Evolutionary conservation across 129 eudicot genomes (phyloP), one percentile per base, ranked within the genome.

Genomic region (Deinandra increscens): DNA sequence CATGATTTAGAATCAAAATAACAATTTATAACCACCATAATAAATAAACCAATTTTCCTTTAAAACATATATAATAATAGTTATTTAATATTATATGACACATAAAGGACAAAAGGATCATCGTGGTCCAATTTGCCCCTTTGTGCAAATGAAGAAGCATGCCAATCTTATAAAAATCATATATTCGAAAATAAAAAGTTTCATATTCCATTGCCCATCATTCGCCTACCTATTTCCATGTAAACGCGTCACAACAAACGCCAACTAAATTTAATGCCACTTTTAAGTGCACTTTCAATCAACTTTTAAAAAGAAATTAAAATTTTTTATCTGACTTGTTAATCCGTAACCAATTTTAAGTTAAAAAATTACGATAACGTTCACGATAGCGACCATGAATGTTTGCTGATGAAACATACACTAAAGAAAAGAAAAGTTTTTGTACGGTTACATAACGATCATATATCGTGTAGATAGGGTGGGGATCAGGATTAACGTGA

Each of bases 61-160:
- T 7, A 17, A 0, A 1, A 17, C n/a, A 63, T 64, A 41, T 20
- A 3, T 49, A 0, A 8, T 26, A 3, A 23, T 9, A 12, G 26
- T 8, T 2, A 54, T 54, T 26, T 67, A 29, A 5, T 42, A 49
- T 60, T 37, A 12, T 18, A 31, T 45, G 68, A 3, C n/a, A 51
- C 29, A 20, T 54, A 69, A n/a, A 69, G 45, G 70, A 39, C 58
- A 77, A 69, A n/a, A 26, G 76, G 54, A 76, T 68, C 69, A 75
- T 50, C 60, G 70, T 72, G 79, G 83, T 50, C 75, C 83, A 49
- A 42, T 67, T 43, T 79, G 81, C 33, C 83, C 39, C 75, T 68
- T 60, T 50, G 75, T 53, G 76, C 72, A 60, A 14, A 41, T 50
- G 80, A 79, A 79, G 79, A 64, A 79, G 68, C 80, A 74, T 49